Conservation (phyloP, 208 protist genomes). For the Naegleria lovaniensis region DNA sequence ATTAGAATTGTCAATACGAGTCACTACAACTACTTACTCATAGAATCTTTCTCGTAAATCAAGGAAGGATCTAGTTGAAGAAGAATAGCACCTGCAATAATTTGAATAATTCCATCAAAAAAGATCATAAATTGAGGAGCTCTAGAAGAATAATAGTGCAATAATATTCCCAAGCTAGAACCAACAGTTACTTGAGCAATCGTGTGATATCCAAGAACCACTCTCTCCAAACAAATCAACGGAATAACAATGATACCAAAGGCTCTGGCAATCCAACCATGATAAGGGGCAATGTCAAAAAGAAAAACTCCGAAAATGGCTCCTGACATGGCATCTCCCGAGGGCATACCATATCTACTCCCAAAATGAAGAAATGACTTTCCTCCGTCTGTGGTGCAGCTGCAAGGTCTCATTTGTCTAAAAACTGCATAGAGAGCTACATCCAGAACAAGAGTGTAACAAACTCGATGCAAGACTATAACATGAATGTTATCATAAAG, state of each 20-base stretch:
- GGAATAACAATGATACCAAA: neutral
- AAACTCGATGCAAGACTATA: constrained; percentile 19
- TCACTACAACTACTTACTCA: constrained; percentile 1
- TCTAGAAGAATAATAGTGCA: constrained; percentile 14
- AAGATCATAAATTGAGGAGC: constrained; percentile 1
- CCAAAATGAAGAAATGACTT: neutral
- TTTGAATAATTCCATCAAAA: constrained; percentile 15
- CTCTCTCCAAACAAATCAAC: constrained; percentile 16
- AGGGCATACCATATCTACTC: neutral
- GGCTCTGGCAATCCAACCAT: neutral
- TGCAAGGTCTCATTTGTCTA: constrained; percentile 26
- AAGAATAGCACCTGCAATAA: neutral
- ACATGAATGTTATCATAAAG: neutral
- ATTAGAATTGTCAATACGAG: neutral
- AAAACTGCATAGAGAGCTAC: constrained; percentile 29
- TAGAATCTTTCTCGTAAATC: neutral
- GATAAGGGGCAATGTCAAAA: constrained; percentile 17
- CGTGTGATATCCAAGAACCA: constrained; percentile 24
- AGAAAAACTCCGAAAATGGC: constrained; percentile 9
- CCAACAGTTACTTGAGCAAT: constrained; percentile 29
- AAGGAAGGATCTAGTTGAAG: constrained; percentile 15
- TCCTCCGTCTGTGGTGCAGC: constrained; percentile 7
- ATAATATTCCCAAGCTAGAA: neutral
- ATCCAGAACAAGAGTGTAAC: constrained; percentile 26
- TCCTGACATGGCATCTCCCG: constrained; percentile 20